A percentile compares a stretch with the other conserved stretches of the same genome.
These are phyloP conservation scores for Phytophthora kernoviae DNA, from an alignment of 352 stramenopile genomes.

Conservation along the genomic window DNA sequence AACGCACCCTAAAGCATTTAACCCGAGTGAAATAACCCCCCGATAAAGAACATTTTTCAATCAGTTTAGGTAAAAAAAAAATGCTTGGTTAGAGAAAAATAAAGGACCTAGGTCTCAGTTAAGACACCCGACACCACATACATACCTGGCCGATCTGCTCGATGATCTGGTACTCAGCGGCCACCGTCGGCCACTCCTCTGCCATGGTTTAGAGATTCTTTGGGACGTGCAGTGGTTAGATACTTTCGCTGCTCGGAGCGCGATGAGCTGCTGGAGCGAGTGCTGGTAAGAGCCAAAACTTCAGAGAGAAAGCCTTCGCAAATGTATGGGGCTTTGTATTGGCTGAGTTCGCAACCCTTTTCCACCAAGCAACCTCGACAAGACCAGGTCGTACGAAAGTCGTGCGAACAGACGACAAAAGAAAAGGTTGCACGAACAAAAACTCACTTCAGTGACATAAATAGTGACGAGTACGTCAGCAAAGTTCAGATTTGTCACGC, in stretches of 20 bases:
- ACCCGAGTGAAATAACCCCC: slow-evolving; percentile 6
- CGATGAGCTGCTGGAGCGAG: background rate
- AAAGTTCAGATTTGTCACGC: no score
- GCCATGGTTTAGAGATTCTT: slow-evolving; percentile 44
- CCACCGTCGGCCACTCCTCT: slow-evolving; percentile 86
- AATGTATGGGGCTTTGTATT: no score
- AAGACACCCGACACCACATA: background rate
- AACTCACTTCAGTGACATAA: no score
- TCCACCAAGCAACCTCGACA: background rate
- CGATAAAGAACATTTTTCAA: no score
- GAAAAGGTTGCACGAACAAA: no score
- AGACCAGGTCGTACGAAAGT: no score
- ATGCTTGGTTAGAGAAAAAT: slow-evolving; percentile 4
- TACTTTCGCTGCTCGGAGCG: slow-evolving; percentile 20
- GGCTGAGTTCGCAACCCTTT: background rate
- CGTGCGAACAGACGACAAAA: no score
- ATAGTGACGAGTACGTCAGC: no score
- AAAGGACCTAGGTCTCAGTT: background rate
- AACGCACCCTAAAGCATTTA: slow-evolving; percentile 91
- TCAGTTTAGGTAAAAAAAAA: no score
- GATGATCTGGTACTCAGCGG: slow-evolving; percentile 89
- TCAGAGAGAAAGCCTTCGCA: background rate
- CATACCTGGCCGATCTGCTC: slow-evolving; percentile 88
- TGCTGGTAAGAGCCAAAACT: background rate
- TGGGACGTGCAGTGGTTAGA: no score